Conservation (phyloP, 148 eudicot genomes). For the Polygonum aviculare region DNA sequence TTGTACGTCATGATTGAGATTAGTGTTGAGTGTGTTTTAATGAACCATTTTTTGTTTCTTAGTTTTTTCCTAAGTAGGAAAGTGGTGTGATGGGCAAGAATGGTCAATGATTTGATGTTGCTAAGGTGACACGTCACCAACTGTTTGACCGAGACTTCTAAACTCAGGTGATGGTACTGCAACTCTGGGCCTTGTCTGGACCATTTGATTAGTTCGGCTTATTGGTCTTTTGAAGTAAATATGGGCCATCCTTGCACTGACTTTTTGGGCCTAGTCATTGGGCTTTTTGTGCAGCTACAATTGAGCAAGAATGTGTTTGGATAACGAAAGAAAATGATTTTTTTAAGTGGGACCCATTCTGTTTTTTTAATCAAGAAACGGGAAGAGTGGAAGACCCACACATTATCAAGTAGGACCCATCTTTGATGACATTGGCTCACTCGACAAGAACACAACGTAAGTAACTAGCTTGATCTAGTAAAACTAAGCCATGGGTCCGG, state of each 20-base stretch:
- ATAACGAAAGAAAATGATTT: too few species aligned
- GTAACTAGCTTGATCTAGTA: too few species aligned
- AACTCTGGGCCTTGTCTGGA: not conserved
- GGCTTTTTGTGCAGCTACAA: not conserved
- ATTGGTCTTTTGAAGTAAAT: not conserved
- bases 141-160: not conserved
- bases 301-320: too few species aligned
- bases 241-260: not conserved
- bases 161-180: not conserved
- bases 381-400: too few species aligned
- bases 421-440: too few species aligned
- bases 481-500: too few species aligned
- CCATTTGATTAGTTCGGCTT: not conserved
- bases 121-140: not conserved
- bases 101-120: not conserved
- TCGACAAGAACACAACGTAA: too few species aligned
- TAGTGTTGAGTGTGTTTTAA: not conserved
- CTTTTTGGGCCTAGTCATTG: not conserved
- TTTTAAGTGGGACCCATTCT: too few species aligned
- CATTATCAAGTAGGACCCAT: too few species aligned
- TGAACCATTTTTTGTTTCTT: too few species aligned
- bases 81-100: not conserved
- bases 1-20: not conserved
- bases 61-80: not conserved
- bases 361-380: too few species aligned